Evolutionary conservation across 2,329 filamentous ascomycete species (phyloP), one percentile per base, ranked within the genome.

Genomic region (Aspergillus bombycis): DNA sequence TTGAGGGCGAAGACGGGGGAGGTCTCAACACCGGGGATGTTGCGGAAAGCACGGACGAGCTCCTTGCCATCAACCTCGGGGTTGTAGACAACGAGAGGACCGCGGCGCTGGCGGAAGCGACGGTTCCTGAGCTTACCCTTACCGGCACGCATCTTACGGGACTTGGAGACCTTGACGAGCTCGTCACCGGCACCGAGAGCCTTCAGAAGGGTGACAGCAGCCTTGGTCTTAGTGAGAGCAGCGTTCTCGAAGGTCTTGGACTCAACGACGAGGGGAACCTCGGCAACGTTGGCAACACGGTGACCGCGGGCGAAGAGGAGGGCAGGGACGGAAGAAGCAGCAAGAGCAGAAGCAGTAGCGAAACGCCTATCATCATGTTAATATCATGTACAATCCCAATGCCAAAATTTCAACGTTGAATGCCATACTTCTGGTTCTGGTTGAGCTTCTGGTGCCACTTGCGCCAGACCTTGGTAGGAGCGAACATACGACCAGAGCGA

Each of bases 401-500:
- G 54, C 57, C 57, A 59, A 23, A 21, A 7, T 26, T 23, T 36
- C 45, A 23, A 9, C 19, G 34, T 19, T 38, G n/a, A 23, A 38
- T 53, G 56, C 45, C 88, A 83, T 81, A 93, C 92, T 95, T 97
- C 89, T 99, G 95, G 84, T 91, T 91, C 84, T 96, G 89, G 89
- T 96, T 97, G 89, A 99, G 89, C 93, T 98, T 98, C 88, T 97
- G 89, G 89, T 99, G 95, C 96, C 95, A 99, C 88, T 97, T 97
- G 83, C 95, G 89, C 96, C 95, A 99, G 86, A 97, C 91, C 91
- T 99, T 99, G 85, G 95, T 99, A 74, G 95, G 95, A 76, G 95
- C 95, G 86, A 99, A 99, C 95, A 99, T 99, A 86, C 95, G 95
- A 88, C 96, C 95, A 81, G 94, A 97, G 83, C 95, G 94, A 88